Conservation (phyloP, 257 asterid genomes). For the Solanum neorickii region DNA sequence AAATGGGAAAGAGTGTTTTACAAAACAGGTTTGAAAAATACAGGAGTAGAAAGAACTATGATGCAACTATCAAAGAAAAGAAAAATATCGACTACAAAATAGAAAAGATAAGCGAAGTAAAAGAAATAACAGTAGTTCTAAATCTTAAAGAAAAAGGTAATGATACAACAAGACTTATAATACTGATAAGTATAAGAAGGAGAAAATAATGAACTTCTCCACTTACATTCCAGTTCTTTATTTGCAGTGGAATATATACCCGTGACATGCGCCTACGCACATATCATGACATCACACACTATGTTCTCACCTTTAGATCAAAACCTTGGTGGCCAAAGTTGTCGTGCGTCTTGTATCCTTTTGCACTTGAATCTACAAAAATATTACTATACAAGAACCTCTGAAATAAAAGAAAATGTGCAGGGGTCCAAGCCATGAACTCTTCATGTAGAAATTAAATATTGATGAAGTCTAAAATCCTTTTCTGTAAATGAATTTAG, state of each 20-base stretch:
- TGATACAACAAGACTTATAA: background rate
- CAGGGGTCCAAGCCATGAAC: background rate
- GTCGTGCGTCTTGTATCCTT: background rate
- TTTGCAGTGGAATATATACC: background rate
- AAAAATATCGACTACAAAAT: background rate
- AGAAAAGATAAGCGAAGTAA: background rate
- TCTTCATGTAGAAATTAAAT: background rate
- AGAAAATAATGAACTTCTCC: background rate
- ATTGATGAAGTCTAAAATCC: background rate
- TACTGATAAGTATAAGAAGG: background rate
- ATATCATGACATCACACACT: background rate
- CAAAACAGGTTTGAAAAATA: background rate
- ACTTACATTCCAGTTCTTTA: background rate
- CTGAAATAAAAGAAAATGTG: background rate
- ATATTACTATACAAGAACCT: background rate
- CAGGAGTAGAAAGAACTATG: background rate
- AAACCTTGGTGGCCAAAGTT: background rate
- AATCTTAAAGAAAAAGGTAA: background rate
- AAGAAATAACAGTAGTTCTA: background rate
- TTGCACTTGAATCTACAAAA: background rate
- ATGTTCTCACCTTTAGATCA: background rate
- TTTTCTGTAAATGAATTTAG: conserved; percentile 31
- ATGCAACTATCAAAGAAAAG: background rate
- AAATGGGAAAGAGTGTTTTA: background rate
- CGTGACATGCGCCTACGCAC: background rate